Evolutionary conservation across 2,329 filamentous ascomycete species (phyloP).

Genomic region (Alternaria tenuissima): DNA sequence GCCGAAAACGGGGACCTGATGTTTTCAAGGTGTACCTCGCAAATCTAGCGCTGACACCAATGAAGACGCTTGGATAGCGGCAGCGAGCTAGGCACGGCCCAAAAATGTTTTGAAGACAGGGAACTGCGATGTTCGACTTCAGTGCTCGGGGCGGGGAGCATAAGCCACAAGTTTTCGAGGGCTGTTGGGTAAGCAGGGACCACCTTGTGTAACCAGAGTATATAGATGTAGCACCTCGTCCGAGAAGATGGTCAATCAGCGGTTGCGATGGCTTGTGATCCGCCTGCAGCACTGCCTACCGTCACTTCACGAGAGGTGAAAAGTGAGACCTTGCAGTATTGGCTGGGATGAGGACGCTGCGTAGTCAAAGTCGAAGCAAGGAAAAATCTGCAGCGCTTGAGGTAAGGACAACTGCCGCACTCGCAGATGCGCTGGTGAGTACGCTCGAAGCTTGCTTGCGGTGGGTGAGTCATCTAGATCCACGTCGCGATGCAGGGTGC

Average conservation of each 20-base stretch:
- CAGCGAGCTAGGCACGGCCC: slow-evolving; percentile 2
- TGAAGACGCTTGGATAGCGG: slow-evolving; percentile 3
- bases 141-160: slow-evolving; percentile 20
- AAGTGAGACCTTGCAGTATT: slow-evolving; percentile 25
- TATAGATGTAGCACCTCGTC: slow-evolving; percentile 7
- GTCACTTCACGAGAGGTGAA: slow-evolving; percentile 13
- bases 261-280: slow-evolving; percentile 31
- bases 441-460: slow-evolving; percentile 19
- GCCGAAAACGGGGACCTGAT: neutral
- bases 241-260: slow-evolving; percentile 15
- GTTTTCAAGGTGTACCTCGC: slow-evolving; percentile 4
- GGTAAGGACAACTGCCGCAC: slow-evolving; percentile 23
- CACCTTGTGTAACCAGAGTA: slow-evolving; percentile 19
- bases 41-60: slow-evolving; percentile 5
- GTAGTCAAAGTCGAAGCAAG: slow-evolving; percentile 1
- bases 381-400: slow-evolving; percentile 11
- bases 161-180: slow-evolving; percentile 27
- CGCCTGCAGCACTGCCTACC: slow-evolving; percentile 15
- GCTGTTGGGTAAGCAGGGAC: slow-evolving; percentile 32
- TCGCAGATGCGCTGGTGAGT: slow-evolving; percentile 9
- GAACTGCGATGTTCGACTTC: slow-evolving; percentile 1
- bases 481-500: slow-evolving; percentile 42
- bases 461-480: slow-evolving; percentile 44
- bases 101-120: slow-evolving; percentile 18
- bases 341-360: slow-evolving; percentile 3